phyloP scores from a whole-genome alignment of 441 rosid species.

The Croton setiger region DNA sequence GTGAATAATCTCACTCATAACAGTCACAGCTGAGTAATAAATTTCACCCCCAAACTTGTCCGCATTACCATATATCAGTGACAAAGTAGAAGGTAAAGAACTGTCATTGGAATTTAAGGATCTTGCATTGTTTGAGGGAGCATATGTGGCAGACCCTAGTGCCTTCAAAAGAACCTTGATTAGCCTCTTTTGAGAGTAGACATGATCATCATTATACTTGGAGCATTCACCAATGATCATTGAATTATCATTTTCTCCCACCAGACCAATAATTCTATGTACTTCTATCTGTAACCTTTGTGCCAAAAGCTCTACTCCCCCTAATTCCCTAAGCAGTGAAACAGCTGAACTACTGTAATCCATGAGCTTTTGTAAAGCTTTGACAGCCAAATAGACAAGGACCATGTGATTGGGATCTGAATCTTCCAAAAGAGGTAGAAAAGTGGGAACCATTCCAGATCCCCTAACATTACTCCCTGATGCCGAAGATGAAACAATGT shows the following conservation, averaged over 20 bases:
- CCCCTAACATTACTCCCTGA: conserved; percentile 91
- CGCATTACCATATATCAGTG: conserved; percentile 71
- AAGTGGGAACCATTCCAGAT: conserved; percentile 95
- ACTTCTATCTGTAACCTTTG: conserved; percentile 94
- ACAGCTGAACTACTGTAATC: conserved; percentile 97
- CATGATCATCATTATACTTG: conserved; percentile 53
- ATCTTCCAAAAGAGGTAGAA: conserved; percentile 93
- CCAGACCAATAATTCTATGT: conserved; percentile 61
- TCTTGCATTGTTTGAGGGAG: conserved; percentile 71
- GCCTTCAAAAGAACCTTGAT: conserved; percentile 91
- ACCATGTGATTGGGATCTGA: conserved; percentile 78
- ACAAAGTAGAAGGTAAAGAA: conserved; percentile 77
- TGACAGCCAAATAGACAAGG: conserved; percentile 93
- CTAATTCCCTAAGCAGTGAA: conserved; percentile 77
- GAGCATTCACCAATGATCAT: conserved; percentile 62
- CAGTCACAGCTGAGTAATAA: conserved; percentile 92
- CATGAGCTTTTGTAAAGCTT: conserved; percentile 95
- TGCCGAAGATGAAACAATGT: conserved; percentile 91
- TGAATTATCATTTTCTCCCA: conserved; percentile 50
- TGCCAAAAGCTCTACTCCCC: conserved; percentile 94
- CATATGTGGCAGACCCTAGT: conserved; percentile 95
- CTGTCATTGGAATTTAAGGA: conserved; percentile 72
- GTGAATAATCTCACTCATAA: conserved; percentile 98
- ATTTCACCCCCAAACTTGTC: conserved; percentile 95
- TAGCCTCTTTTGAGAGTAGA: conserved; percentile 83